Evolutionary conservation across 768 basidiomycete species (phyloP).

Genomic region (Ephemerocybe angulata): DNA sequence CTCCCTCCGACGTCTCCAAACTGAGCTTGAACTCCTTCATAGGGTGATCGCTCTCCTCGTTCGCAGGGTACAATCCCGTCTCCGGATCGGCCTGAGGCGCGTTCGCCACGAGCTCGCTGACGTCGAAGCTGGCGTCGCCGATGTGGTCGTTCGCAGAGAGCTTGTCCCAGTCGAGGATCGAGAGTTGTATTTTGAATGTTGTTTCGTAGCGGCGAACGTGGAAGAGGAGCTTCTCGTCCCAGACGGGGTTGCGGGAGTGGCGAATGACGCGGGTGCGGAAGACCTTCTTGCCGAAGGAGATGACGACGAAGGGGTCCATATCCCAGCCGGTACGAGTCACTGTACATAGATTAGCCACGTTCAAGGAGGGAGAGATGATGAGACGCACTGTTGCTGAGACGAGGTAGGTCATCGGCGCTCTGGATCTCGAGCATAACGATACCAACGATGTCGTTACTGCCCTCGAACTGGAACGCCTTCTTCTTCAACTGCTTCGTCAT

Average conservation of each 20-base stretch:
- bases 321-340: constrained; percentile 89
- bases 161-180: constrained; percentile 97
- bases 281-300: constrained; percentile 95
- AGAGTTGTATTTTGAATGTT: constrained; percentile 71
- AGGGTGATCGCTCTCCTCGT: constrained; percentile 51
- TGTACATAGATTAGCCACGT: constrained; percentile 28
- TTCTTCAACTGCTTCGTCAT: constrained; percentile 15
- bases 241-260: constrained; percentile 77
- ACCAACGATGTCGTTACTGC: constrained; percentile 81
- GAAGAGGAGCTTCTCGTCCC: constrained; percentile 95
- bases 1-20: constrained; percentile 57
- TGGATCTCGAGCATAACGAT: constrained; percentile 95
- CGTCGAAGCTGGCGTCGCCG: constrained; percentile 70
- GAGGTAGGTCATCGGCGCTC: constrained; percentile 79
- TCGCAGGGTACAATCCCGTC: constrained; percentile 49
- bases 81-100: constrained; percentile 63
- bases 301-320: constrained; percentile 96
- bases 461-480: constrained; percentile 51
- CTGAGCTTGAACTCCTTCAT: constrained; percentile 75
- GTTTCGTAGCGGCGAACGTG: constrained; percentile 89
- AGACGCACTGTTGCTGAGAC: constrained; percentile 77
- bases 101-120: constrained; percentile 63
- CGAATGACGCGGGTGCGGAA: constrained; percentile 89
- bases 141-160: constrained; percentile 84
- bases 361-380: neutral